A percentile compares a stretch with the other conserved stretches of the same genome.
Evolutionary conservation across 495 filamentous ascomycete genomes (phyloP).

Genomic region (Podospora appendiculata): DNA sequence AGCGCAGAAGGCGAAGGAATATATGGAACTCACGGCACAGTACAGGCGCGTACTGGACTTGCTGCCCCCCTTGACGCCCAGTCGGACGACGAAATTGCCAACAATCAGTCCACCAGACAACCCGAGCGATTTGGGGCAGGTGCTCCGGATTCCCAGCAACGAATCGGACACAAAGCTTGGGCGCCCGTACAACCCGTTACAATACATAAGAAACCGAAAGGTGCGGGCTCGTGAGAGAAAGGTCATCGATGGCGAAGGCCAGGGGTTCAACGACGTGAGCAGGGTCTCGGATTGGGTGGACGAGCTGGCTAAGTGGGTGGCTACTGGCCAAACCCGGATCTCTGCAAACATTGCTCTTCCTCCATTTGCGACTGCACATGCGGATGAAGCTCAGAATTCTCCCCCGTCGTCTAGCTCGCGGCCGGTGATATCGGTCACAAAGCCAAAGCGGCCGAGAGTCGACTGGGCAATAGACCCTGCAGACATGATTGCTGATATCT

Average conservation of each 20-base stretch:
- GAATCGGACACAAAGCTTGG: slow-evolving; percentile 30
- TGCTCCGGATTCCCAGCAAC: slow-evolving; percentile 4
- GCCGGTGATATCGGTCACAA: slow-evolving; percentile 24
- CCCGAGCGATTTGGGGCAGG: slow-evolving; percentile 17
- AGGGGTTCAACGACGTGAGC: slow-evolving; percentile 66
- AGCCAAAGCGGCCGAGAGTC: slow-evolving; percentile 56
- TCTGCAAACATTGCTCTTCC: slow-evolving; percentile 50
- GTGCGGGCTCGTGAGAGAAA: slow-evolving; percentile 66
- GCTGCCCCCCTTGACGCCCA: slow-evolving; percentile 61
- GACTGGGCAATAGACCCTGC: slow-evolving; percentile 74
- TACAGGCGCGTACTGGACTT: slow-evolving; percentile 69
- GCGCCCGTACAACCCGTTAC: slow-evolving; percentile 76
- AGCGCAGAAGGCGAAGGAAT: slow-evolving; percentile 68
- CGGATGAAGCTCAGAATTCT: slow-evolving; percentile 20
- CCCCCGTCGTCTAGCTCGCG: slow-evolving; percentile 23
- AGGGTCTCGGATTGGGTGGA: slow-evolving; percentile 70
- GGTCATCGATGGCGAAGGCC: slow-evolving; percentile 59
- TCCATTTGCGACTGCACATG: slow-evolving; percentile 38
- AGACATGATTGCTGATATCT: slow-evolving; percentile 75
- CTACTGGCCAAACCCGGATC: slow-evolving; percentile 20
- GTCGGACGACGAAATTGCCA: slow-evolving; percentile 13
- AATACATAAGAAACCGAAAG: slow-evolving; percentile 78
- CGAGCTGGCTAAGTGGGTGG: slow-evolving; percentile 47
- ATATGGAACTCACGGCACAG: slow-evolving; percentile 73
- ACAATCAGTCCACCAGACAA: slow-evolving; percentile 22